Conservation (phyloP, 495 filamentous ascomycete genomes). For the Eremomyces bilateralis region DNA sequence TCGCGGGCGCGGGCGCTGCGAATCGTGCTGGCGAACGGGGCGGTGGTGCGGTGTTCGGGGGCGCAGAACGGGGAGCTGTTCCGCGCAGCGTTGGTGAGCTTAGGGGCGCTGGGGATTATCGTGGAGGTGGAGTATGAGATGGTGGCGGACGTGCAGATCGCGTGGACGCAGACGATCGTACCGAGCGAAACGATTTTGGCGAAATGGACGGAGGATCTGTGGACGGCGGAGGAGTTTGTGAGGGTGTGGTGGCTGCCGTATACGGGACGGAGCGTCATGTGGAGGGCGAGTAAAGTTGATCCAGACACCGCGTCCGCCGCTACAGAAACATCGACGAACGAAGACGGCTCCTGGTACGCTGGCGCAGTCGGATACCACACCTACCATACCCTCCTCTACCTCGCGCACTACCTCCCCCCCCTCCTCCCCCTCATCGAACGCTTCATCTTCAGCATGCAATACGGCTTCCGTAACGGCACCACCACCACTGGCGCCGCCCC, state of each 20-base stretch:
- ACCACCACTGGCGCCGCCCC: constrained; percentile 56
- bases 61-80: constrained; percentile 57
- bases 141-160: constrained; percentile 50
- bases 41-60: constrained; percentile 47
- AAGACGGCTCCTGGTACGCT: constrained; percentile 54
- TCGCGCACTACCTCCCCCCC: constrained; percentile 55
- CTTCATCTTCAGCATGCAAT: constrained; percentile 91
- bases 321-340: too few relatives aligned
- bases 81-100: constrained; percentile 63
- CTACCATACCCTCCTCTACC: constrained; percentile 71
- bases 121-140: constrained; percentile 72
- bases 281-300: constrained; percentile 58
- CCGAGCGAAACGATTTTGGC: constrained; percentile 40
- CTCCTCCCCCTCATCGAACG: constrained; percentile 74
- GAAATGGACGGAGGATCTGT: constrained; percentile 53
- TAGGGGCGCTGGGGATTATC: constrained; percentile 80
- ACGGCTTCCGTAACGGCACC: constrained; percentile 54
- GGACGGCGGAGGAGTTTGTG: constrained; percentile 71
- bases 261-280: constrained; percentile 62
- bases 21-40: constrained; percentile 67
- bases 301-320: too few relatives aligned
- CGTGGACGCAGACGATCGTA: constrained; percentile 67
- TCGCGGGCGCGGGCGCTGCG: constrained; percentile 49
- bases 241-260: constrained; percentile 97
- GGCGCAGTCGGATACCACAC: constrained; percentile 60